These are phyloP conservation scores for Coniella lustricola DNA, from an alignment of 2,329 filamentous ascomycete species.

Conservation along the genomic window DNA sequence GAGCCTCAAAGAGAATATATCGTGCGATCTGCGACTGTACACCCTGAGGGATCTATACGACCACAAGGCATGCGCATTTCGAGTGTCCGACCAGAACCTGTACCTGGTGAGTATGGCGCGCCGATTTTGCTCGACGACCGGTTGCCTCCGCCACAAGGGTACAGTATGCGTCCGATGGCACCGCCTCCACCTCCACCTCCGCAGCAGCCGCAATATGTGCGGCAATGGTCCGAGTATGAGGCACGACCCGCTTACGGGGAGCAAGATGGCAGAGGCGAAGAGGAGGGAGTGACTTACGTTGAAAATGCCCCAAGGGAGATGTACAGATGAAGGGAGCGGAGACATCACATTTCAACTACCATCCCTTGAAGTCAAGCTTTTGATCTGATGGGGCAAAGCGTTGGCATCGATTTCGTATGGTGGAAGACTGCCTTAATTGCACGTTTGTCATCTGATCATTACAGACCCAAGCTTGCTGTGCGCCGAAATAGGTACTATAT, in stretches of 20 bases:
- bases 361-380: neutral
- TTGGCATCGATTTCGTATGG: too few relatives aligned
- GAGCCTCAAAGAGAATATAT: constrained; percentile 47
- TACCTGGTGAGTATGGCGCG: constrained; percentile 42
- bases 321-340: constrained; percentile 6
- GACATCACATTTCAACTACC: neutral
- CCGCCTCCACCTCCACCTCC: constrained; percentile 17
- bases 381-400: too few relatives aligned
- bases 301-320: constrained; percentile 9
- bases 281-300: constrained; percentile 29
- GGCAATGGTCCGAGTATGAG: constrained; percentile 14
- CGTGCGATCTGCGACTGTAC: constrained; percentile 46
- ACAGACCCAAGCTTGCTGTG: too few relatives aligned
- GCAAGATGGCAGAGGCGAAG: constrained; percentile 11
- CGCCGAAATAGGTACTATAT: too few relatives aligned
- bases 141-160: constrained; percentile 23
- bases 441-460: too few relatives aligned
- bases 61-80: constrained; percentile 35
- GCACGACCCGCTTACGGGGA: constrained; percentile 6
- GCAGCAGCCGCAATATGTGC: constrained; percentile 13
- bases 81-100: constrained; percentile 50
- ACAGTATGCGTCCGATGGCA: constrained; percentile 30
- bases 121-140: constrained; percentile 28
- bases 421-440: too few relatives aligned
- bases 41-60: constrained; percentile 35